Evolutionary conservation across 2,329 filamentous ascomycete species (phyloP).

Genomic region (Aspergillus luchuensis): DNA sequence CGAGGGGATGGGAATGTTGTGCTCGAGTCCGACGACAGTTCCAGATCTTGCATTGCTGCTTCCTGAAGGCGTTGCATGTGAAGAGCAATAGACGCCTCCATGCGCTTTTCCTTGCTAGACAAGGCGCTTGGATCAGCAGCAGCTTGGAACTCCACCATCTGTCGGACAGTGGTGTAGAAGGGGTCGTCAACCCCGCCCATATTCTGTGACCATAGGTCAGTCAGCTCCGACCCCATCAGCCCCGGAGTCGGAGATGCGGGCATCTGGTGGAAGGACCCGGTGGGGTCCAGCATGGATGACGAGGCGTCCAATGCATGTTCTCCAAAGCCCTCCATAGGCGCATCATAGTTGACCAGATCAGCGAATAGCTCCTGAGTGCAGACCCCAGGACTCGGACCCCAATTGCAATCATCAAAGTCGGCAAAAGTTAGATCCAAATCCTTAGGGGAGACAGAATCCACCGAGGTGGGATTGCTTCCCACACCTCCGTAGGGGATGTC

Average conservation of each 20-base stretch:
- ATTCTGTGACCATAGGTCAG: constrained; percentile 16
- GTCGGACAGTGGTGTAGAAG: constrained; percentile 27
- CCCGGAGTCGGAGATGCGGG: constrained; percentile 8
- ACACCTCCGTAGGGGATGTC: constrained; percentile 31
- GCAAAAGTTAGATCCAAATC: constrained; percentile 32
- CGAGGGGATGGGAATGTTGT: constrained; percentile 36
- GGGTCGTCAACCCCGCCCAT: constrained; percentile 16
- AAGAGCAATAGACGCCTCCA: constrained; percentile 45
- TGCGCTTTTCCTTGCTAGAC: constrained; percentile 45
- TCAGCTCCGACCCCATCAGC: constrained; percentile 7
- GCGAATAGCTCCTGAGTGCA: constrained; percentile 27
- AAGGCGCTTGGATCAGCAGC: constrained; percentile 36
- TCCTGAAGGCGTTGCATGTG: constrained; percentile 43
- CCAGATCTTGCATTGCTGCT: constrained; percentile 28
- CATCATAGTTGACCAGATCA: constrained; percentile 28
- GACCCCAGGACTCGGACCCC: constrained; percentile 23
- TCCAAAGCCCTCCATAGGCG: constrained; percentile 21
- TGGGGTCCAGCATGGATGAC: constrained; percentile 20
- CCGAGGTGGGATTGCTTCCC: constrained; percentile 33
- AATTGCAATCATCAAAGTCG: constrained; percentile 26
- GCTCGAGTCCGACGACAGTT: constrained; percentile 32
- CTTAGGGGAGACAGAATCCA: constrained; percentile 33
- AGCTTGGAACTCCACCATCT: constrained; percentile 42
- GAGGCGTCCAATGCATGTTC: constrained; percentile 19
- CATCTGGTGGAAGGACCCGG: constrained; percentile 14